Evolutionary conservation across 2,329 filamentous ascomycete genomes (phyloP).

Genomic region (Monosporascus cannonballus): DNA sequence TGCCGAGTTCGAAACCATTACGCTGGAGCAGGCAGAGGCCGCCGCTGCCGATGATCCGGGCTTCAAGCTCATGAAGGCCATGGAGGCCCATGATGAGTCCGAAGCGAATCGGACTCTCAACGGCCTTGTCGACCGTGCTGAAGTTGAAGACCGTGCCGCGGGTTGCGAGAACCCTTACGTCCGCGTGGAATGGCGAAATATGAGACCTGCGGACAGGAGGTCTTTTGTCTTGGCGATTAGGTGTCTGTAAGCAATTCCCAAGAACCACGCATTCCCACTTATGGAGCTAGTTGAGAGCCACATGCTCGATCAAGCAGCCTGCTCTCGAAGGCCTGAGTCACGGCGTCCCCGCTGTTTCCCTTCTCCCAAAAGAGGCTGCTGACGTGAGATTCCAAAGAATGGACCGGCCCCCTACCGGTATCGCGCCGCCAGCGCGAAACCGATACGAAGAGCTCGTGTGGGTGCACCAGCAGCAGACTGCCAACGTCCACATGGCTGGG

Average conservation of each 20-base stretch:
- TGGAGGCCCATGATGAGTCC: neutral
- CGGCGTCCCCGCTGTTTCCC: neutral
- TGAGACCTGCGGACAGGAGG: slow-evolving; percentile 21
- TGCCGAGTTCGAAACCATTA: neutral
- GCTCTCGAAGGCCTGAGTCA: neutral
- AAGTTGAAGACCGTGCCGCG: neutral
- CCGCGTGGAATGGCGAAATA: slow-evolving; percentile 27
- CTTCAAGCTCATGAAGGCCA: neutral
- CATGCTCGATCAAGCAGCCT: neutral
- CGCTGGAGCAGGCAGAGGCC: neutral
- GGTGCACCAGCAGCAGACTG: slow-evolving; percentile 24
- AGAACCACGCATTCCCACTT: neutral
- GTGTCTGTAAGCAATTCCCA: slow-evolving; percentile 15
- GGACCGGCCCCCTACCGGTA: slow-evolving; percentile 19
- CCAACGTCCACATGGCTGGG: slow-evolving; percentile 26
- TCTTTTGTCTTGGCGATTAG: slow-evolving; percentile 23
- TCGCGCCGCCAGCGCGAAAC: slow-evolving; percentile 19
- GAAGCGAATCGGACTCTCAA: neutral
- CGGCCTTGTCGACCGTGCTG: neutral
- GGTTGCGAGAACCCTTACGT: slow-evolving; percentile 21
- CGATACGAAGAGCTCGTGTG: slow-evolving; percentile 28
- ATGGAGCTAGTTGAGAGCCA: no score
- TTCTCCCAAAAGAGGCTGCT: neutral
- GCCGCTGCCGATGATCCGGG: neutral
- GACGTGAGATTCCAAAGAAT: slow-evolving; percentile 1